A percentile compares a stretch with the other conserved stretches of the same genome.
Evolutionary conservation across 139 green algal genomes (phyloP).

Genomic region (Tetraselmis chui): DNA sequence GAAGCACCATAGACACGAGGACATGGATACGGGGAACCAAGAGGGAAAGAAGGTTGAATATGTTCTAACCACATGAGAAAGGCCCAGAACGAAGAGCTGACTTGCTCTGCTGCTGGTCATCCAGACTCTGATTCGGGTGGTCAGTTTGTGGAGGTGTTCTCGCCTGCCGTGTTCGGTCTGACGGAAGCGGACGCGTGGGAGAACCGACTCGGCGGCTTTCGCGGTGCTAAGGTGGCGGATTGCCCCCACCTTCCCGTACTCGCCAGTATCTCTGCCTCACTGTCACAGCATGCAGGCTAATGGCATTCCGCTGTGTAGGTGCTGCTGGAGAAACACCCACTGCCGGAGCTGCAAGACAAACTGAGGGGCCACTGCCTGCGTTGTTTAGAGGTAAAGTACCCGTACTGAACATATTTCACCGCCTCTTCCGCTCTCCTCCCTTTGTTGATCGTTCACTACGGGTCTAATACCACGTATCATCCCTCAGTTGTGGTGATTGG

Average conservation of each 20-base stretch:
- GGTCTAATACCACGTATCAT: no score
- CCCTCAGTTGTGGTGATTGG: no score
- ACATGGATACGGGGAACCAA: no score
- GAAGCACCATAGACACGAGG: no score
- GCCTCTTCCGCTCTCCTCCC: no score
- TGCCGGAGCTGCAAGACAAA: neutral
- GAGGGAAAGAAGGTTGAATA: no score
- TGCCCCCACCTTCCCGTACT: neutral
- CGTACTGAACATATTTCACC: no score
- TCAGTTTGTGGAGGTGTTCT: constrained; percentile 2
- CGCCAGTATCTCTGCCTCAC: neutral
- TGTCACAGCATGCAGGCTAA: neutral
- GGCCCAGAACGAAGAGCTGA: no score
- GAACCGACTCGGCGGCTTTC: constrained; percentile 40
- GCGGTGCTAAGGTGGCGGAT: constrained; percentile 23
- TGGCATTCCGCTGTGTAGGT: constrained; percentile 8
- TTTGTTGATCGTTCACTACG: no score
- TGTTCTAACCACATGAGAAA: no score
- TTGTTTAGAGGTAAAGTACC: neutral
- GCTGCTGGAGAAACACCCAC: constrained; percentile 3
- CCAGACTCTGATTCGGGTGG: no score
- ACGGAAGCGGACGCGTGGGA: constrained; percentile 28
- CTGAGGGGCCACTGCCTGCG: neutral
- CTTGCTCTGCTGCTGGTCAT: no score
- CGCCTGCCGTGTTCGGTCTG: constrained; percentile 20